Conservation (phyloP, 2,329 filamentous ascomycete species). For the Fusarium sp. region DNA sequence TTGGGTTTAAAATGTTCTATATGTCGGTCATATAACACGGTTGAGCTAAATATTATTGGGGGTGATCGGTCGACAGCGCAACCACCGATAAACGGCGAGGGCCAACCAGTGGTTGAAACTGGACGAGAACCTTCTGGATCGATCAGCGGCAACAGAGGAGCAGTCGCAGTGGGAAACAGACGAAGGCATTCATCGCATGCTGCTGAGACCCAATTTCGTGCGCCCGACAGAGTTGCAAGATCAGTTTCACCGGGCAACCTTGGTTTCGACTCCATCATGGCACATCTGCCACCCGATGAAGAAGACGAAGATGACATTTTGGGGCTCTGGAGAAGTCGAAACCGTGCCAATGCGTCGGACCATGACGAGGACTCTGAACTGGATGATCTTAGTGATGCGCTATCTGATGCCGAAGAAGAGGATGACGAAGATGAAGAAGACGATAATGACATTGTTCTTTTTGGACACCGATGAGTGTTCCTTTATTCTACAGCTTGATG, state of each 20-base stretch:
- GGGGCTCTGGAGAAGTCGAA: slow-evolving; percentile 66
- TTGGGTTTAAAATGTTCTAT: slow-evolving; percentile 88
- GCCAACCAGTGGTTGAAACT: slow-evolving; percentile 28
- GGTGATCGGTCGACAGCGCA: slow-evolving; percentile 49
- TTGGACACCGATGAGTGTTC: slow-evolving; percentile 61
- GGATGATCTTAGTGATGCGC: slow-evolving; percentile 56
- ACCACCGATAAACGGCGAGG: slow-evolving; percentile 43
- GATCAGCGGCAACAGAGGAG: slow-evolving; percentile 25
- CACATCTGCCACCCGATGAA: slow-evolving; percentile 51
- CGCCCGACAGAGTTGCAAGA: slow-evolving; percentile 58
- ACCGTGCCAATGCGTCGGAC: slow-evolving; percentile 60
- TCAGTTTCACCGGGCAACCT: slow-evolving; percentile 58
- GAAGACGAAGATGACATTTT: slow-evolving; percentile 69
- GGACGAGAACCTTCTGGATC: slow-evolving; percentile 25
- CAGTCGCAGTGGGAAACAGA: slow-evolving; percentile 44
- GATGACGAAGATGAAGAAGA: slow-evolving; percentile 66
- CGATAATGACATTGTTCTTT: slow-evolving; percentile 63
- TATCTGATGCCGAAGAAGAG: slow-evolving; percentile 58
- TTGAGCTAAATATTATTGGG: slow-evolving; percentile 71
- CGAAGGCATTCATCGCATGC: slow-evolving; percentile 57
- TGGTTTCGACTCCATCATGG: slow-evolving; percentile 45
- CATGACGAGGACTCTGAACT: slow-evolving; percentile 63
- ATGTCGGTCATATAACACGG: slow-evolving; percentile 77
- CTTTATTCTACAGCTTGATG: slow-evolving; percentile 9
- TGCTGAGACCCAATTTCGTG: slow-evolving; percentile 49